A percentile compares a stretch with the other conserved stretches of the same genome.
Conservation (phyloP, 2,329 filamentous ascomycete genomes). For the Xylaria sp. region DNA sequence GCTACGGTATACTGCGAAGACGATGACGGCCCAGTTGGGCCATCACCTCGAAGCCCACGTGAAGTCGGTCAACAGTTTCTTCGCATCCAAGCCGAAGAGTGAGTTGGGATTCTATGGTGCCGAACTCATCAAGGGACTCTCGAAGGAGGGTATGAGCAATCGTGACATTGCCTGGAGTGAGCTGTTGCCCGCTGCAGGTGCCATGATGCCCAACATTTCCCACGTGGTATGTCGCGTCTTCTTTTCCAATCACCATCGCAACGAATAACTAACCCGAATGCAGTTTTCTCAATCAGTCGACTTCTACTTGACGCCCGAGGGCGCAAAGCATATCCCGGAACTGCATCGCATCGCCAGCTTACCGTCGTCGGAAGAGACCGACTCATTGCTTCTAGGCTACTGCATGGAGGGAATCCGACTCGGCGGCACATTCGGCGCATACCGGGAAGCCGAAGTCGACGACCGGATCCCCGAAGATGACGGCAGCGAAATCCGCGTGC, state of each 20-base stretch:
- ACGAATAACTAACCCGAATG: conserved; percentile 16
- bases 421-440: conserved; percentile 56
- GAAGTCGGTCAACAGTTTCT: conserved; percentile 24
- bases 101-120: conserved; percentile 60
- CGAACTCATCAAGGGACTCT: conserved; percentile 58
- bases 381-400: conserved; percentile 62
- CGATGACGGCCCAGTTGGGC: conserved; percentile 48
- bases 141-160: conserved; percentile 56
- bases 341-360: conserved; percentile 55
- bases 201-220: conserved; percentile 65
- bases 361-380: conserved; percentile 50
- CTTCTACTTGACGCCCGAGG: conserved; percentile 60
- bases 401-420: conserved; percentile 67
- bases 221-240: conserved; percentile 48
- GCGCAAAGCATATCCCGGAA: conserved; percentile 51
- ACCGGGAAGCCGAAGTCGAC: conserved; percentile 47
- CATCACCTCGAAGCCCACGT: conserved; percentile 36
- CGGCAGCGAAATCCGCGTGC: conserved; percentile 45
- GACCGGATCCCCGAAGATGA: conserved; percentile 49
- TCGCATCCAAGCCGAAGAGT: conserved; percentile 39
- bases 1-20: conserved; percentile 45
- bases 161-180: conserved; percentile 67
- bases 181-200: conserved; percentile 60
- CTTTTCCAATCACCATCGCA: too few species aligned
- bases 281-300: conserved; percentile 68